A percentile compares a stretch with the other conserved stretches of the same genome.
phyloP scores from a whole-genome alignment of 139 green algal genomes.

The Haematococcus lacustris region DNA sequence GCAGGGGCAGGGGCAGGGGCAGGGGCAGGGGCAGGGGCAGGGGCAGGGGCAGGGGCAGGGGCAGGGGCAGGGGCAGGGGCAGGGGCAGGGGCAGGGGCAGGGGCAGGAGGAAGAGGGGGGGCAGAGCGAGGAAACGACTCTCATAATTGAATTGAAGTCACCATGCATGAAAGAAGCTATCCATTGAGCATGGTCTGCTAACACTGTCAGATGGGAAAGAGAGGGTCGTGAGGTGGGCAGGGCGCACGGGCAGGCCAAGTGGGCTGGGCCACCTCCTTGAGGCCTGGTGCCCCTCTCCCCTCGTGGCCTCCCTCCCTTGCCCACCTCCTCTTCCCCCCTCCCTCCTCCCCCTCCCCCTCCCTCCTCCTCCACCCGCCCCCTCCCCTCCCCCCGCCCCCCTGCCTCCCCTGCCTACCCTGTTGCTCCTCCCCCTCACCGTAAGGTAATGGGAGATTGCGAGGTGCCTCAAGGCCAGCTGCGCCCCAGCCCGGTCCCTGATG shows the following conservation, averaged over 20 bases:
- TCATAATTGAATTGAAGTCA: too few relatives aligned
- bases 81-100: too few relatives aligned
- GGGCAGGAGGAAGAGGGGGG: background rate
- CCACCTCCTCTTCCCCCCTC: background rate
- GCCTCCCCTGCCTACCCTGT: background rate
- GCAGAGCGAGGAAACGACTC: background rate
- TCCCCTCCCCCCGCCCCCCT: background rate
- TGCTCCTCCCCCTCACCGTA: conserved; percentile 11
- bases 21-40: too few relatives aligned
- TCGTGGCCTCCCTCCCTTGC: background rate
- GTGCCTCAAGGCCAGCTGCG: conserved; percentile 27
- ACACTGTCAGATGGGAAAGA: too few relatives aligned
- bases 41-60: too few relatives aligned
- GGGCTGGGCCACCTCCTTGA: background rate
- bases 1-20: background rate
- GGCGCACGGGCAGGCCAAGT: background rate
- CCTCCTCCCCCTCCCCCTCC: too few relatives aligned
- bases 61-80: too few relatives aligned
- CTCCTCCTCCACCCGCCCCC: background rate
- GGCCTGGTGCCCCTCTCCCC: background rate
- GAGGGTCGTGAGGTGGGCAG: background rate
- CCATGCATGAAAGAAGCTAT: too few relatives aligned
- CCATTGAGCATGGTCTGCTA: too few relatives aligned
- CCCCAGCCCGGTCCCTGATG: conserved; percentile 20
- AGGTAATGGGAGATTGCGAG: conserved; percentile 38